Evolutionary conservation across 1,139 yeast species (phyloP), one percentile per base, ranked within the genome.

Genomic region (Candida albicans): DNA sequence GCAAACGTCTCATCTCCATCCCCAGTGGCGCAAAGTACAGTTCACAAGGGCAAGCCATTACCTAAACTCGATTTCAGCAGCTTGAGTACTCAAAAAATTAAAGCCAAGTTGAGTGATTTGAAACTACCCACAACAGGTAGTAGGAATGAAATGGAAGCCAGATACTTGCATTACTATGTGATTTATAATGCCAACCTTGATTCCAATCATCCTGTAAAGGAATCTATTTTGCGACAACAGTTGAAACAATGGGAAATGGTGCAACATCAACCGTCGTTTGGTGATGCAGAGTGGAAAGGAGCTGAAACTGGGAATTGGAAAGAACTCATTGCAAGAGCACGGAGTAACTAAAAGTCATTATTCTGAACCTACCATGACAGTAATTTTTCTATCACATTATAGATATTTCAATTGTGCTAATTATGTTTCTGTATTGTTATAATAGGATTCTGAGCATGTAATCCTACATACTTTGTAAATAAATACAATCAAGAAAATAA

Each of bases 151-250:
- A 58, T 90, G 52, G 91, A 87, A 49, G 66, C 77, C 28, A 68
- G 98, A 37, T 87, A 86, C 58, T 82, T 82, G 47, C 95, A 91
- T 51, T 91, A 84, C 68, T 81, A 87, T 48, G 81, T 85, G 31
- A 59, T 90, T 12, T 87, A 84, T 81, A 91, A 91, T 56, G 84
- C 96, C 13, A 90, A 90, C 56, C 74, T 84, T 40, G 97, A 90
- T 57, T 77, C 90, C n/a, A 70, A 78, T 40, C 71, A 70, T 26
- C 97, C 96, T 0, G 78, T 77, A 4, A 64, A 79, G 14, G 82
- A 79, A 26, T 64, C 68, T 37, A 75, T 78, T 4, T 59, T 91
- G 37, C 67, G 79, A 40, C 78, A 75, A 45, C 77, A 75, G 47
- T 67, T 91, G 39, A 64, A 67, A 26, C 80, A 79, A 52, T 87